These are phyloP conservation scores for Discostella stelligeroides DNA, from an alignment of 108 stramenopile species.

Conservation along the genomic window DNA sequence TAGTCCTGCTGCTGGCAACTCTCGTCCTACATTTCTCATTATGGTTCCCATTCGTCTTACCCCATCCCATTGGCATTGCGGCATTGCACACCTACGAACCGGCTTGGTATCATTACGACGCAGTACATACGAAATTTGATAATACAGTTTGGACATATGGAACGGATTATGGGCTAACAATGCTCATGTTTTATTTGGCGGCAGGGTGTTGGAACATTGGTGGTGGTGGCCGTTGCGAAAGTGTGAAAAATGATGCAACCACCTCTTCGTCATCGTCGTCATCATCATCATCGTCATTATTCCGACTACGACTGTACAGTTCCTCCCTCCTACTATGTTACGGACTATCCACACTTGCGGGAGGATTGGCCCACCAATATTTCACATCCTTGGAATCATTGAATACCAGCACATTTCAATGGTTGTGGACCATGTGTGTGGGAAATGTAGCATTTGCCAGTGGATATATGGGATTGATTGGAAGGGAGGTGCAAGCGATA, in stretches of 20 bases:
- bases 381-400: slow-evolving; percentile 43
- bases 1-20: background rate
- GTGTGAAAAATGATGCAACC: slow-evolving; percentile 10
- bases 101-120: slow-evolving; percentile 63
- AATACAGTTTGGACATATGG: slow-evolving; percentile 81
- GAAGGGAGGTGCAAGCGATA: slow-evolving; percentile 50
- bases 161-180: slow-evolving; percentile 77
- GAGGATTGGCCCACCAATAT: slow-evolving; percentile 75
- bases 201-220: slow-evolving; percentile 12
- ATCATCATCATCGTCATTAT: background rate
- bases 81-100: slow-evolving; percentile 53
- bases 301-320: slow-evolving; percentile 19
- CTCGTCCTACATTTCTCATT: slow-evolving; percentile 28
- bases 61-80: slow-evolving; percentile 50
- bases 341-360: slow-evolving; percentile 60
- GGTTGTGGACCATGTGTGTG: slow-evolving; percentile 83
- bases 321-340: slow-evolving; percentile 62
- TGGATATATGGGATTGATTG: slow-evolving; percentile 74
- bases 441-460: slow-evolving; percentile 79
- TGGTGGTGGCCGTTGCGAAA: background rate
- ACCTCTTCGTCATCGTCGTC: too few relatives aligned
- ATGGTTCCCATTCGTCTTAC: slow-evolving; percentile 54
- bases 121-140: slow-evolving; percentile 63
- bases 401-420: slow-evolving; percentile 64
- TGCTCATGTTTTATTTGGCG: slow-evolving; percentile 57